phyloP scores from a whole-genome alignment of 176 grass and related monocot species.

The Cymbopogon citratus region DNA sequence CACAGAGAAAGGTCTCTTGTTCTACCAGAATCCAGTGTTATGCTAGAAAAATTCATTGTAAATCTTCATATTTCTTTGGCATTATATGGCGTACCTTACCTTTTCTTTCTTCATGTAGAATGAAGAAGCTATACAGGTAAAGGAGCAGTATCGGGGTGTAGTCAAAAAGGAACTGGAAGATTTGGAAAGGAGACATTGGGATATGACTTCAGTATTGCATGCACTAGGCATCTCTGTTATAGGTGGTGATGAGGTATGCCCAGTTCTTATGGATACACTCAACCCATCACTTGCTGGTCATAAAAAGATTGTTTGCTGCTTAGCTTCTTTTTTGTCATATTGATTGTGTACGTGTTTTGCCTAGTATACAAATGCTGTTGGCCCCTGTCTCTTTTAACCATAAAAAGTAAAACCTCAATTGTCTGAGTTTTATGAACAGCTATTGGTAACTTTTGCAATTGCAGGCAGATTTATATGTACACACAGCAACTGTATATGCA shows the following conservation, averaged over 20 bases:
- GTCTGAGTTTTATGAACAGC: background rate
- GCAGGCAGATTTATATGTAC: background rate
- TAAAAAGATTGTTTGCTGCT: background rate
- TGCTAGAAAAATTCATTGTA: background rate
- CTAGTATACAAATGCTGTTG: background rate
- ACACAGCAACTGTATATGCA: background rate
- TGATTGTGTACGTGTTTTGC: background rate
- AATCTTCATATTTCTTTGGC: background rate
- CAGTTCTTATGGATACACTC: background rate
- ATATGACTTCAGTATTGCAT: conserved; percentile 69
- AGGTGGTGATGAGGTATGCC: conserved; percentile 66
- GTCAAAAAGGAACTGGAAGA: conserved; percentile 74
- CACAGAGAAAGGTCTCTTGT: conserved; percentile 71
- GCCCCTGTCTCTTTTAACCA: background rate
- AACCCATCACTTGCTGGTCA: background rate
- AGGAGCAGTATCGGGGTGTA: conserved; percentile 53
- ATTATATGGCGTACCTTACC: conserved; percentile 1
- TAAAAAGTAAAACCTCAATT: background rate
- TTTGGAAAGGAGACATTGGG: conserved; percentile 50
- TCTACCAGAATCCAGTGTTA: background rate
- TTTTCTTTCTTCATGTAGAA: conserved; percentile 47
- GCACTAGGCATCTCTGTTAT: conserved; percentile 58
- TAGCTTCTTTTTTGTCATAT: background rate
- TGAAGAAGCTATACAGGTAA: conserved; percentile 73
- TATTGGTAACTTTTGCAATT: background rate